Conservation (phyloP, 2,329 filamentous ascomycete genomes). For the Phoma sp. region DNA sequence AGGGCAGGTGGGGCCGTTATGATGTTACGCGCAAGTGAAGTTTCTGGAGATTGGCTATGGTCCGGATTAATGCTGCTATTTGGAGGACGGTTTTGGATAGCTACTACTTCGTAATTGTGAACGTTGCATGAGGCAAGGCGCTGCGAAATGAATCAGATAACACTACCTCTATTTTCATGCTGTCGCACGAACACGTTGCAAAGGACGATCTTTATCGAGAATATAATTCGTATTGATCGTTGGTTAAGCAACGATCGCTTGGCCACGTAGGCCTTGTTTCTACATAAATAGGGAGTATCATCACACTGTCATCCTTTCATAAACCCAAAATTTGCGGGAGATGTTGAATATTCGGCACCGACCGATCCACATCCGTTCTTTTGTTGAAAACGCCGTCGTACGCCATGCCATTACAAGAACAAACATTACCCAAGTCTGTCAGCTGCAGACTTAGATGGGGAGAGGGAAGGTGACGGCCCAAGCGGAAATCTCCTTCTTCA, state of each 20-base stretch:
- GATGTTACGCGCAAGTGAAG: too few relatives aligned
- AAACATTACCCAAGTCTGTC: background rate
- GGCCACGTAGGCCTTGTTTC: slow-evolving; percentile 7
- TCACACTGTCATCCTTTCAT: slow-evolving; percentile 14
- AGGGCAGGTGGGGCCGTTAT: too few relatives aligned
- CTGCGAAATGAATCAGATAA: too few relatives aligned
- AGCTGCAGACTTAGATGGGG: slow-evolving; percentile 64
- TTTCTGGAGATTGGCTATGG: too few relatives aligned
- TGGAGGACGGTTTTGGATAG: too few relatives aligned
- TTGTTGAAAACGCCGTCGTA: slow-evolving; percentile 39
- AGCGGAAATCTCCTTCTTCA: slow-evolving; percentile 85
- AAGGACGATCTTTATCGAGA: too few relatives aligned
- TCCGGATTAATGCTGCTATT: too few relatives aligned
- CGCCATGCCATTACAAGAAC: slow-evolving; percentile 17
- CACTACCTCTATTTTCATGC: too few relatives aligned
- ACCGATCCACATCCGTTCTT: slow-evolving; percentile 28
- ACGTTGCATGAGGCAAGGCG: too few relatives aligned
- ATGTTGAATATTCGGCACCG: slow-evolving; percentile 36
- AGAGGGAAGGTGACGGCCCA: slow-evolving; percentile 95
- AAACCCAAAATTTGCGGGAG: slow-evolving; percentile 21
- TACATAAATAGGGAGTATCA: slow-evolving; percentile 20
- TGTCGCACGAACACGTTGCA: too few relatives aligned
- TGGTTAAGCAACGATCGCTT: slow-evolving; percentile 23
- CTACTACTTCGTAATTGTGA: too few relatives aligned
- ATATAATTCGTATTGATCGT: slow-evolving; percentile 11